Percentiles rank a stretch among this genome's conserved stretches.
Conservation (phyloP, 23 red algal genomes). For the Gracilaria domingensis region DNA sequence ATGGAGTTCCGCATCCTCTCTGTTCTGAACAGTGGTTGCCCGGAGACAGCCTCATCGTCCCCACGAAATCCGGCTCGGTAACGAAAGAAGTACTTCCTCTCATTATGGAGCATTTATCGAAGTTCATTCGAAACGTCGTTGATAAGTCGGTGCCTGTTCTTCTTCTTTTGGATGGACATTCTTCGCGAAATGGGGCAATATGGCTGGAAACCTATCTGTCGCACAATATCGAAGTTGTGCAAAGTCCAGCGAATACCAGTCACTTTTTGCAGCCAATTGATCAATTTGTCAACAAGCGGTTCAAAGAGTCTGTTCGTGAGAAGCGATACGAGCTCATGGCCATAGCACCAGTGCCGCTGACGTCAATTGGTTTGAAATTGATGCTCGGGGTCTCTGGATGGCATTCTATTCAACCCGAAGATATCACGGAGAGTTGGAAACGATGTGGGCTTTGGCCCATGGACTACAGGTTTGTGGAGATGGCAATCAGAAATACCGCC, state of each 20-base stretch:
- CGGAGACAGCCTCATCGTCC: background rate
- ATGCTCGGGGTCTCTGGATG: background rate
- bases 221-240: background rate
- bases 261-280: no score
- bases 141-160: background rate
- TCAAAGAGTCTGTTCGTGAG: background rate
- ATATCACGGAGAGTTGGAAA: background rate
- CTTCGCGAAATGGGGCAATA: background rate
- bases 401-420: background rate
- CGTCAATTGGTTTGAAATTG: background rate
- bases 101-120: slow-evolving; percentile 18
- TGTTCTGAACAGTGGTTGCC: background rate
- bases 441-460: slow-evolving; percentile 1
- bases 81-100: no score
- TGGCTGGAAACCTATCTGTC: background rate
- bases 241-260: no score
- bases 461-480: slow-evolving; percentile 17
- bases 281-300: no score
- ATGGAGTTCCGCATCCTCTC: background rate
- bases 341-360: background rate
- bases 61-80: background rate
- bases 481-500: no score
- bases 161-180: slow-evolving; percentile 44
- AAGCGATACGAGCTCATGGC: background rate
- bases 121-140: slow-evolving; percentile 4